These are phyloP conservation scores for Trichosporon sp. DNA, from an alignment of 1,284 basidiomycete genomes.

Conservation along the genomic window DNA sequence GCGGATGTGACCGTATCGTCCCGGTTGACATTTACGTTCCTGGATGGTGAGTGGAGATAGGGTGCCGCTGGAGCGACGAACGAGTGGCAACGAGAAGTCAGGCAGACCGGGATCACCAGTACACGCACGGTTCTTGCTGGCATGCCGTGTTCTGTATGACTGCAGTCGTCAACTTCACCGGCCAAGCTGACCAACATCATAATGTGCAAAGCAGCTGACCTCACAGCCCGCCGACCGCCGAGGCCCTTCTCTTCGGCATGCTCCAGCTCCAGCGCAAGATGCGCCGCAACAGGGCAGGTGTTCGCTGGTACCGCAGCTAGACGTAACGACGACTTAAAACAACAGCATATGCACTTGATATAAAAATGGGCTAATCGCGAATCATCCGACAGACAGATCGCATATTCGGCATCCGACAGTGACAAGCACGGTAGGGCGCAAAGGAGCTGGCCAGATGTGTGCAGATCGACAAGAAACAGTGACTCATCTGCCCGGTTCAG, in stretches of 20 bases:
- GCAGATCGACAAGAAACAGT: no score
- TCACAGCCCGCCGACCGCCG: constrained; percentile 60
- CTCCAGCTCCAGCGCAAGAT: constrained; percentile 97
- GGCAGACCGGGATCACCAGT: not conserved
- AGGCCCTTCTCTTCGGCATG: constrained; percentile 90
- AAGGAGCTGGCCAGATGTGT: no score
- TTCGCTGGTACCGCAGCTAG: constrained; percentile 68
- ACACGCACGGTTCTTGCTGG: no score
- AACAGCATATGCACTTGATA: constrained; percentile 8
- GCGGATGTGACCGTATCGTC: constrained; percentile 98
- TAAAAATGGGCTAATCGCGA: no score
- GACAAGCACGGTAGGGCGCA: no score
- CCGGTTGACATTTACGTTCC: constrained; percentile 97
- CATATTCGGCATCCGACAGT: no score
- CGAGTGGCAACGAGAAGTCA: not conserved
- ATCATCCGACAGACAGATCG: no score
- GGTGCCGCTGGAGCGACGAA: not conserved
- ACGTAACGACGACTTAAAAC: constrained; percentile 3
- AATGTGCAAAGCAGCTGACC: not conserved
- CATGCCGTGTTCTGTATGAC: no score
- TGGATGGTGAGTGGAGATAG: constrained; percentile 69
- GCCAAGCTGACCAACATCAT: not conserved
- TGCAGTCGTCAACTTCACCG: no score
- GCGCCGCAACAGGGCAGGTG: constrained; percentile 79
- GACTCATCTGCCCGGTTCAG: no score